Percentiles rank a stretch among this genome's conserved stretches.
Evolutionary conservation across 1,284 basidiomycete species (phyloP).

Genomic region (Ceratobasidium papillatum): DNA sequence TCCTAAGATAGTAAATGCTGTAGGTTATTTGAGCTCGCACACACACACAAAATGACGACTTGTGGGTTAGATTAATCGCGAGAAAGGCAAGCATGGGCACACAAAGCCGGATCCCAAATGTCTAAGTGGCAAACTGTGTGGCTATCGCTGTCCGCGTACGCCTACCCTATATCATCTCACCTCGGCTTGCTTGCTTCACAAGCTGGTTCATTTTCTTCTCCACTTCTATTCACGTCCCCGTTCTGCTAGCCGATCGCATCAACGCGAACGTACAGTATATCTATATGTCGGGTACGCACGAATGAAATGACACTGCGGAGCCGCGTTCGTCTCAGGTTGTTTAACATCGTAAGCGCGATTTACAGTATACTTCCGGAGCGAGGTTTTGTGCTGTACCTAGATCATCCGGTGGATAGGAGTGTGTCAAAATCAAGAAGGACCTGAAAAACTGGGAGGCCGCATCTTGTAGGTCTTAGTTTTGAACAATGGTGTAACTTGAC

Average conservation of each 20-base stretch:
- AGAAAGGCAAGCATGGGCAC: not conserved
- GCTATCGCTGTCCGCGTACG: constrained; percentile 16
- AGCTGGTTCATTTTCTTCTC: not conserved
- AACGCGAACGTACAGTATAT: constrained; percentile 4
- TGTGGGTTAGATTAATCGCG: not conserved
- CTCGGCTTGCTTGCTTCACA: not conserved
- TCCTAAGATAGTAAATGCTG: not conserved
- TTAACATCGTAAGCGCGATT: not conserved
- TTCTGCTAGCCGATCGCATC: constrained; percentile 10
- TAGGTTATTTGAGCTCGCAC: not conserved
- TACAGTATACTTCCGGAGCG: not conserved
- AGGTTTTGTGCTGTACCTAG: constrained; percentile 3
- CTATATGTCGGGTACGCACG: not conserved
- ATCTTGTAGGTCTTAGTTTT: not conserved
- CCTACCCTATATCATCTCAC: not conserved
- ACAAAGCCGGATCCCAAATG: constrained; percentile 1
- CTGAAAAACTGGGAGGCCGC: constrained; percentile 28
- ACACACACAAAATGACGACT: not conserved
- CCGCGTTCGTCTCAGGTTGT: not conserved
- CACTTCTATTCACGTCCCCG: no score
- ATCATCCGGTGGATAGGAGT: not conserved
- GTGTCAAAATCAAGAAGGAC: constrained; percentile 4
- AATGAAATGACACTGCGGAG: constrained; percentile 1
- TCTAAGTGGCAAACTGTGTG: not conserved
- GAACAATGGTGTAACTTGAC: not conserved